Evolutionary conservation across 352 stramenopile species (phyloP).

Genomic region (Phytopythium sindhum): DNA sequence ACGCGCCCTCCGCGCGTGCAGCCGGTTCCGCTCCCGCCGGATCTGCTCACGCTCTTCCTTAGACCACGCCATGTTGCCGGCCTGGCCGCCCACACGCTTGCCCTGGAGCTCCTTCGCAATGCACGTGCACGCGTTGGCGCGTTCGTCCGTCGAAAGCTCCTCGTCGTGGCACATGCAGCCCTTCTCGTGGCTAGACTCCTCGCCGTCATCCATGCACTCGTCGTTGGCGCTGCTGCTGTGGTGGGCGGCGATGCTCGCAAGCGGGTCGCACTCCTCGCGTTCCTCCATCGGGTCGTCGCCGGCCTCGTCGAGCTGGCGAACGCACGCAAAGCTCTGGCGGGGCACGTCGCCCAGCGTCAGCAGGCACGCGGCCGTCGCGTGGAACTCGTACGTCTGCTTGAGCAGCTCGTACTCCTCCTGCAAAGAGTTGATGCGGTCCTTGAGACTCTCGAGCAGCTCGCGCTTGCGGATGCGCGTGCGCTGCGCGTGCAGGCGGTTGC

Average conservation of each 20-base stretch:
- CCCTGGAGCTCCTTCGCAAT: constrained; percentile 16
- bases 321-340: constrained; percentile 29
- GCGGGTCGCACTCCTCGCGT: constrained; percentile 20
- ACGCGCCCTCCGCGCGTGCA: constrained; percentile 67
- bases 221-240: constrained; percentile 27
- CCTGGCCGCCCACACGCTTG: constrained; percentile 16
- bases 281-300: constrained; percentile 38
- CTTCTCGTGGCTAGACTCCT: constrained; percentile 40
- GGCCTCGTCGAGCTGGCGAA: constrained; percentile 52
- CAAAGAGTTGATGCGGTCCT: constrained; percentile 60
- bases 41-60: constrained; percentile 73
- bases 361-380: constrained; percentile 65
- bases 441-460: constrained; percentile 71
- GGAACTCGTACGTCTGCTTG: constrained; percentile 75
- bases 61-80: constrained; percentile 43
- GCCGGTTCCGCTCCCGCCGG: constrained; percentile 67
- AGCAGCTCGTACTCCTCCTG: constrained; percentile 59
- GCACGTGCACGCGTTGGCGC: constrained; percentile 20
- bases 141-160: constrained; percentile 20
- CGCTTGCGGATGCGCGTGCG: constrained; percentile 74
- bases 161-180: constrained; percentile 34
- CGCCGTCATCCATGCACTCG: constrained; percentile 31
- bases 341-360: constrained; percentile 40
- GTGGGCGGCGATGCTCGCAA: constrained; percentile 4
- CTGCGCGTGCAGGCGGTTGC: constrained; percentile 73